phyloP scores from a whole-genome alignment of 495 filamentous ascomycete species.

The Chlorociboria aeruginascens region DNA sequence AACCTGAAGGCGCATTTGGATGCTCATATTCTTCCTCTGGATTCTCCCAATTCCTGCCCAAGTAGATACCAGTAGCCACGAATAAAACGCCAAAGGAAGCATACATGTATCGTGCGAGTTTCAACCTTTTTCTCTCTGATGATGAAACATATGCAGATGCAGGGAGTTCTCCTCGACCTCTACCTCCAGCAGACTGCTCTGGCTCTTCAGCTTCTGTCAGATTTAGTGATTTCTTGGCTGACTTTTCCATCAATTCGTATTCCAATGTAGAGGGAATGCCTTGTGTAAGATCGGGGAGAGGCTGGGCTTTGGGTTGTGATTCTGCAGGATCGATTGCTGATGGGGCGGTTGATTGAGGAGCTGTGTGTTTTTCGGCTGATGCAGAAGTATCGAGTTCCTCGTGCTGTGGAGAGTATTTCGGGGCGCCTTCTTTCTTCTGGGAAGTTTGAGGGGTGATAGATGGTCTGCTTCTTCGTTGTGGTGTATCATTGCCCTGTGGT shows the following conservation, averaged over 20 bases:
- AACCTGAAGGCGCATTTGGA: slow-evolving; percentile 55
- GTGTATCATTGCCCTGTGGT: slow-evolving; percentile 20
- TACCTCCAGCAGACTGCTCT: slow-evolving; percentile 33
- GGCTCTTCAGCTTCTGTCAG: slow-evolving; percentile 43
- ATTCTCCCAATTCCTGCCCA: slow-evolving; percentile 78
- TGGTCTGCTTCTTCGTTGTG: slow-evolving; percentile 11
- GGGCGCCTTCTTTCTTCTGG: slow-evolving; percentile 17
- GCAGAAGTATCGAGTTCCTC: slow-evolving; percentile 32
- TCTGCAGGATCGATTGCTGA: slow-evolving; percentile 19
- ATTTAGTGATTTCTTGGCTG: slow-evolving; percentile 33
- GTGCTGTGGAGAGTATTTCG: slow-evolving; percentile 30
- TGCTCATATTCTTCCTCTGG: slow-evolving; percentile 55
- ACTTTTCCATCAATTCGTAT: slow-evolving; percentile 45
- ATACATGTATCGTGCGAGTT: slow-evolving; percentile 57
- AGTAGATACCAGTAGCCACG: slow-evolving; percentile 42
- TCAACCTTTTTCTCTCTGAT: slow-evolving; percentile 63
- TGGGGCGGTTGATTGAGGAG: slow-evolving; percentile 21
- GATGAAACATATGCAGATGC: slow-evolving; percentile 86
- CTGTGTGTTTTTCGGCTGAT: slow-evolving; percentile 26
- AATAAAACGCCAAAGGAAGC: slow-evolving; percentile 29
- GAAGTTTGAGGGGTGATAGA: too few species aligned
- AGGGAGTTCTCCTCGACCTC: slow-evolving; percentile 48
- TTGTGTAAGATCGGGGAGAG: slow-evolving; percentile 77
- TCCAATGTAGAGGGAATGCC: slow-evolving; percentile 87
- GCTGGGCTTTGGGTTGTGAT: slow-evolving; percentile 32